Conservation (phyloP, 1,284 basidiomycete species). For the Retiboletus flavoniger region DNA sequence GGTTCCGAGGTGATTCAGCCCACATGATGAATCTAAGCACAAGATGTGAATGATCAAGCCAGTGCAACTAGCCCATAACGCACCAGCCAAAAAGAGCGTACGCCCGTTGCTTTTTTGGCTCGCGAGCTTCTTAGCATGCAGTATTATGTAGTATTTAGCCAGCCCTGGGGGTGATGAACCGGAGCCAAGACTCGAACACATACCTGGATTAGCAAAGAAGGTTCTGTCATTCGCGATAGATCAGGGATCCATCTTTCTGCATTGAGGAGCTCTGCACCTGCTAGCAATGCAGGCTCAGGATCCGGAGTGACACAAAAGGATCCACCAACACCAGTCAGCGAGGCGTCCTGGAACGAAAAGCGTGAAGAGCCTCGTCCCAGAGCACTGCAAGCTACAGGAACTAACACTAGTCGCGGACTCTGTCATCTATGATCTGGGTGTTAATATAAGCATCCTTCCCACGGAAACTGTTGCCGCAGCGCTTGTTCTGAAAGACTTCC, state of each 20-base stretch:
- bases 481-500: constrained; percentile 1
- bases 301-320: not conserved
- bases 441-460: not conserved
- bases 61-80: not conserved
- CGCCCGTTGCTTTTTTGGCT: not conserved
- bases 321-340: not conserved
- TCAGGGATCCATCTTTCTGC: no score
- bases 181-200: no score
- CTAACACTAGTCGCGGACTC: no score
- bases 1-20: not conserved
- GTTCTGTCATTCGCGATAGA: not conserved
- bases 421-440: no score
- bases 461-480: constrained; percentile 5
- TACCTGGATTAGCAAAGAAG: not conserved
- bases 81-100: no score
- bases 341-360: not conserved
- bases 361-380: no score
- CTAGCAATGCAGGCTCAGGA: no score
- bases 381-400: no score
- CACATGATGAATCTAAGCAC: not conserved
- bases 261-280: not conserved
- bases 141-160: not conserved
- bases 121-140: not conserved
- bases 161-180: not conserved
- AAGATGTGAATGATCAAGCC: not conserved